A percentile compares a stretch with the other conserved stretches of the same genome.
These are phyloP conservation scores for Tulasnella sp. DNA, from an alignment of 768 basidiomycete genomes.

Conservation along the genomic window DNA sequence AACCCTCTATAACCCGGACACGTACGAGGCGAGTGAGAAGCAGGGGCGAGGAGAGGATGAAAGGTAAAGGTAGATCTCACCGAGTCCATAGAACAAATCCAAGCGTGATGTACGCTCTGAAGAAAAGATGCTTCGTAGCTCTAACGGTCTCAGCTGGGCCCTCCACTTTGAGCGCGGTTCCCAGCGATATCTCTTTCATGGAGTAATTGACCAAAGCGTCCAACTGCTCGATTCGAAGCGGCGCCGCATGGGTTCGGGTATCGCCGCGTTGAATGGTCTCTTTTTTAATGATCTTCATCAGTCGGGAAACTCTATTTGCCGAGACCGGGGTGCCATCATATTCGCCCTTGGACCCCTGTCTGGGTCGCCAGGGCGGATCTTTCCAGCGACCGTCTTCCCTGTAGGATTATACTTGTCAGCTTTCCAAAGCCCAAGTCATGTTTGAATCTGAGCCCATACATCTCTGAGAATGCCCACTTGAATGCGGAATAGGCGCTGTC, in stretches of 20 bases:
- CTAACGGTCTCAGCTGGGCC: neutral
- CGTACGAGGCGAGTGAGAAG: neutral
- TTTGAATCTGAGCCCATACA: neutral
- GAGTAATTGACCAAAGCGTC: neutral
- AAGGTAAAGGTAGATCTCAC: neutral
- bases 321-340: neutral
- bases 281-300: neutral
- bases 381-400: neutral
- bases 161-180: neutral
- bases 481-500: neutral
- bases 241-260: neutral
- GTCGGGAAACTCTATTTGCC: neutral
- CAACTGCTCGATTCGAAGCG: neutral
- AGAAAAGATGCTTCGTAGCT: neutral
- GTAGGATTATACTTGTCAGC: neutral
- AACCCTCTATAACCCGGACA: neutral
- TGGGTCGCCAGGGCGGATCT: neutral
- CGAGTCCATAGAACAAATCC: neutral
- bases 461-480: neutral
- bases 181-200: neutral
- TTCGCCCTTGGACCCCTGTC: neutral
- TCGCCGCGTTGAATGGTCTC: neutral
- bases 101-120: neutral
- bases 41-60: neutral
- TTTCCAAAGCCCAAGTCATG: neutral